A percentile compares a stretch with the other conserved stretches of the same genome.
Conservation (phyloP, 148 eudicot species). For the Rhododendron williamsianum region DNA sequence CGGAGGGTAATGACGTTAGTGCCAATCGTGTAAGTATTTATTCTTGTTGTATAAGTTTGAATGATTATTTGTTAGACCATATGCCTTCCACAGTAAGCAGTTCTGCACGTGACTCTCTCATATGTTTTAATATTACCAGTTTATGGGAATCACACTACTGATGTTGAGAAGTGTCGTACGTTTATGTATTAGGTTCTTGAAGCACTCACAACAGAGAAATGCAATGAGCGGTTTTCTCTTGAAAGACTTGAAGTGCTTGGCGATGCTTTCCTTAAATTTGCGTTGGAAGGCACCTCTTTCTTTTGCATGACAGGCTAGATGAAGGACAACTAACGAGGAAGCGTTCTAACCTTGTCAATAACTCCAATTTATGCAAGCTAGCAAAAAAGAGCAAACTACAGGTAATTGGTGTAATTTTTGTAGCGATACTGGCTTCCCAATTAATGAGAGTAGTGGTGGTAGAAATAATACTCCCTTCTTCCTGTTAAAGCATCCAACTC, state of each 20-base stretch:
- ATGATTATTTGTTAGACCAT: background rate
- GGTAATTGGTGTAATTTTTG: conserved; percentile 34
- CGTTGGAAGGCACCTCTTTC: conserved; percentile 87
- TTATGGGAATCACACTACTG: background rate
- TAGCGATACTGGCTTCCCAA: background rate
- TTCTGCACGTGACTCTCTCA: background rate
- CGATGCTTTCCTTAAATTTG: conserved; percentile 95
- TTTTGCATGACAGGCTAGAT: conserved; percentile 59
- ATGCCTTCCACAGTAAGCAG: background rate
- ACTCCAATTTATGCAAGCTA: conserved; percentile 67
- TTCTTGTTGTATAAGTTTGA: background rate
- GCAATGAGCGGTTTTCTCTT: conserved; percentile 74
- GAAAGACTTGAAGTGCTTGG: conserved; percentile 99
- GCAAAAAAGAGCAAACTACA: conserved; percentile 55
- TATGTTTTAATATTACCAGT: background rate
- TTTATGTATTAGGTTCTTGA: conserved; percentile 67
- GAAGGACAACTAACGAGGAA: conserved; percentile 91
- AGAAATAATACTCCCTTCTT: background rate
- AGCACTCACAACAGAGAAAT: conserved; percentile 91
- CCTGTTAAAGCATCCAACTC: too few species aligned
- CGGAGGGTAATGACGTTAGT: conserved; percentile 64
- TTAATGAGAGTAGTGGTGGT: background rate
- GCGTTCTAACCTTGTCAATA: conserved; percentile 79
- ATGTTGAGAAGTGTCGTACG: conserved; percentile 5
- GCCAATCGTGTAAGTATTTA: conserved; percentile 53